Conservation (phyloP, 306 rosid genomes). For the Prunus dulcis region DNA sequence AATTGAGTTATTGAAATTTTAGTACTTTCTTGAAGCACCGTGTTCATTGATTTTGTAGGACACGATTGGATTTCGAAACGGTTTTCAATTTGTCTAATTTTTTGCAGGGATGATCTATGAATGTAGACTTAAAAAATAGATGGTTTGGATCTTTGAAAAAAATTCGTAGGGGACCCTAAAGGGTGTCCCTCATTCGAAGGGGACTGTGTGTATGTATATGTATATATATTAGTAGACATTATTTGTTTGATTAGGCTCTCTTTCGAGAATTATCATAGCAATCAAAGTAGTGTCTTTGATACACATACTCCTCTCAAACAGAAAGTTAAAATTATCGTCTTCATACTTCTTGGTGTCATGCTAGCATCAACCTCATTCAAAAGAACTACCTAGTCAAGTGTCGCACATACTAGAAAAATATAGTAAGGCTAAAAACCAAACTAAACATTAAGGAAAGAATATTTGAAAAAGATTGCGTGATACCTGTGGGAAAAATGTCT, state of each 20-base stretch:
- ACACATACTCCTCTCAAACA: not conserved
- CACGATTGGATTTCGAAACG: no score
- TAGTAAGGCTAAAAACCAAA: not conserved
- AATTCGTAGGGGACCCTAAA: no score
- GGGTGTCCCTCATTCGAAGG: no score
- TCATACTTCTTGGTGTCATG: not conserved
- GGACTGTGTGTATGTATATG: no score
- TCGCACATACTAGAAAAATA: not conserved
- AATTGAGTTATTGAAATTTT: no score
- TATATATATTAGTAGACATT: not conserved
- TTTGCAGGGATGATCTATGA: no score
- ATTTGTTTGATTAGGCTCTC: not conserved
- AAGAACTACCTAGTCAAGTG: not conserved
- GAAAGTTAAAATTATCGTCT: not conserved
- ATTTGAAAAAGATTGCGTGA: not conserved
- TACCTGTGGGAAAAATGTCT: slow-evolving; percentile 83
- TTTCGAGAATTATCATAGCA: not conserved
- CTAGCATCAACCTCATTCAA: not conserved
- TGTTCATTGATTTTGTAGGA: no score
- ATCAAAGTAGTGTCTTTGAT: not conserved
- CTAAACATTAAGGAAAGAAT: not conserved
- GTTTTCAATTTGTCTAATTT: no score
- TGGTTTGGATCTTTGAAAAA: no score
- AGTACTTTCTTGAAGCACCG: no score
- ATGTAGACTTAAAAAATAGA: no score